A percentile compares a stretch with the other conserved stretches of the same genome.
Conservation (phyloP, 2,329 filamentous ascomycete species). For the Sarocladium oryzae region DNA sequence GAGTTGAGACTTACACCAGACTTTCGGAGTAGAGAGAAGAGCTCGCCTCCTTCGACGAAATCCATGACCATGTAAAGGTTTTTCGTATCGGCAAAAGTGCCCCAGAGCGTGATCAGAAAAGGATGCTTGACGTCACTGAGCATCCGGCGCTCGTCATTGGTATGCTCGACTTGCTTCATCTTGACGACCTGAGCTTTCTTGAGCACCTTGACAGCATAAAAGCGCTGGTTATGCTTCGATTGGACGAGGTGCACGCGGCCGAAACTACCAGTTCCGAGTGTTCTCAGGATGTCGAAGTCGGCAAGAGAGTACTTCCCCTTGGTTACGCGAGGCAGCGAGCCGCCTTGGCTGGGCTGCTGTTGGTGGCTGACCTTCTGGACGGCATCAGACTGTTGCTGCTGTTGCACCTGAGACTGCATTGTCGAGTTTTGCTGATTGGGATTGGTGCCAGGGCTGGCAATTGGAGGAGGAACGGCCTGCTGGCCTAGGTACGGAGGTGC, state of each 20-base stretch:
- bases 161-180: conserved; percentile 99
- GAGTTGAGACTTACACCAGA: conserved; percentile 61
- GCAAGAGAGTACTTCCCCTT: conserved; percentile 95
- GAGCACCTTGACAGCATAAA: conserved; percentile 96
- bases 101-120: conserved; percentile 96
- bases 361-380: conserved; percentile 14
- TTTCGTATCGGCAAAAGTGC: conserved; percentile 90
- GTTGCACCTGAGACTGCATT: conserved; percentile 12
- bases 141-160: conserved; percentile 96
- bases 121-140: conserved; percentile 94
- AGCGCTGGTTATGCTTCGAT: conserved; percentile 95
- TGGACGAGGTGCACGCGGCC: conserved; percentile 94
- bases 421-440: conserved; percentile 25
- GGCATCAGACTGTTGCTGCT: conserved; percentile 2
- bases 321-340: conserved; percentile 56
- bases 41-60: conserved; percentile 95
- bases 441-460: conserved; percentile 32
- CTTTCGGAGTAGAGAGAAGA: conserved; percentile 92
- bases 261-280: conserved; percentile 93
- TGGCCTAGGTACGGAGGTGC: conserved; percentile 19
- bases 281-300: conserved; percentile 87
- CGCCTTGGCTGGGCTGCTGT: conserved; percentile 24
- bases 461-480: conserved; percentile 18
- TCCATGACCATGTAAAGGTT: conserved; percentile 99
- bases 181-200: conserved; percentile 98